Conservation (phyloP, 2,329 filamentous ascomycete species). For the Colletotrichum cordylinicola region DNA sequence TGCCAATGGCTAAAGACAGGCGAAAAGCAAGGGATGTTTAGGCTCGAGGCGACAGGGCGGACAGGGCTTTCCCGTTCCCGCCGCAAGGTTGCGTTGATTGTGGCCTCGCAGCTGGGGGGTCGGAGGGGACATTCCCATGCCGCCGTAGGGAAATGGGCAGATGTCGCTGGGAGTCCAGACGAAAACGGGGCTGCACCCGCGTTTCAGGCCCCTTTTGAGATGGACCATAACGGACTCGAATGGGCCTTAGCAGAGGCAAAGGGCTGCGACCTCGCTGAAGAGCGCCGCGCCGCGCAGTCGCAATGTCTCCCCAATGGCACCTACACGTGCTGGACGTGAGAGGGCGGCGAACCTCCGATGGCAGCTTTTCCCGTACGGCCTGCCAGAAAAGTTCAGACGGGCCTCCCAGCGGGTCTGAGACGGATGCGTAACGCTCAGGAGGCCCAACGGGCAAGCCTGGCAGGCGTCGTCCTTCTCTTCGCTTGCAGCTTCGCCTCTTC, state of each 20-base stretch:
- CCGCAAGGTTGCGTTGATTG: background rate
- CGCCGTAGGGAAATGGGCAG: background rate
- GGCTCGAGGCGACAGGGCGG: background rate
- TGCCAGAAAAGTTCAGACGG: background rate
- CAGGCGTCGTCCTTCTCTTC: background rate
- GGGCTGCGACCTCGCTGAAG: background rate
- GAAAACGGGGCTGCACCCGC: conserved; percentile 12
- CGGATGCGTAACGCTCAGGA: conserved; percentile 17
- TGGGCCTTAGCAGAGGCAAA: background rate
- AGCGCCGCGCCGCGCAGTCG: background rate
- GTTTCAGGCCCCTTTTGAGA: conserved; percentile 14
- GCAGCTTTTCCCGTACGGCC: background rate
- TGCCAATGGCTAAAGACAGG: background rate
- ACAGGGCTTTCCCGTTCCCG: background rate
- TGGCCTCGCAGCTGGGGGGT: background rate
- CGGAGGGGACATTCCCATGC: background rate
- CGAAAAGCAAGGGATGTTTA: background rate
- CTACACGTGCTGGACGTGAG: background rate
- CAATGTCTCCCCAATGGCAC: background rate
- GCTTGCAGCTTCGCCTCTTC: background rate
- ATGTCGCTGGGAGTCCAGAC: conserved; percentile 14
- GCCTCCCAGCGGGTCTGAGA: conserved; percentile 3
- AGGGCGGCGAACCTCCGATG: conserved; percentile 13
- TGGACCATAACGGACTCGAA: background rate
- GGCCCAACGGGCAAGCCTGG: background rate